Percentiles rank a stretch among this genome's conserved stretches.
These are phyloP conservation scores for Naganishia vishniacii DNA, from an alignment of 768 basidiomycete genomes.

Conservation along the genomic window DNA sequence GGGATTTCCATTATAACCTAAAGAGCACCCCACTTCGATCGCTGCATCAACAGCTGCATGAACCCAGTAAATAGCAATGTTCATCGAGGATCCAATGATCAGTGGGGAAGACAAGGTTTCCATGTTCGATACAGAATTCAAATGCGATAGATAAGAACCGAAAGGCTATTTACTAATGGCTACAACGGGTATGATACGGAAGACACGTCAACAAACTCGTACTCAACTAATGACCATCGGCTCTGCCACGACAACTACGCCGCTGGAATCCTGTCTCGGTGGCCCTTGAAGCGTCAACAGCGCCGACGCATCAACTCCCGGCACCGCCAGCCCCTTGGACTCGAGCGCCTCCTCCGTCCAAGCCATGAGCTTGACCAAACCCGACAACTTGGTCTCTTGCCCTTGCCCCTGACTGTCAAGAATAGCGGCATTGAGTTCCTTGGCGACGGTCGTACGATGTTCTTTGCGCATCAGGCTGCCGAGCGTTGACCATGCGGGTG, in stretches of 20 bases:
- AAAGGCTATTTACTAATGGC: no score
- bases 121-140: no score
- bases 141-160: no score
- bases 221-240: slow-evolving; percentile 2
- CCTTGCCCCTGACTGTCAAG: slow-evolving; percentile 86
- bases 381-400: slow-evolving; percentile 81
- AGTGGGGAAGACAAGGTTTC: no score
- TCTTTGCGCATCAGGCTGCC: slow-evolving; percentile 64
- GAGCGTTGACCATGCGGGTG: slow-evolving; percentile 24
- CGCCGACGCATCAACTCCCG: slow-evolving; percentile 19
- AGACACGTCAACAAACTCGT: no score
- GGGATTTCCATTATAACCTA: no score
- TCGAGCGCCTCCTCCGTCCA: slow-evolving; percentile 80
- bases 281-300: slow-evolving; percentile 19
- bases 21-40: no score
- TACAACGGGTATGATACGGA: slow-evolving; percentile 6
- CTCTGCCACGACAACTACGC: no score
- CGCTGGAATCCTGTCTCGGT: slow-evolving; percentile 12
- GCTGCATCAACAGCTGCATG: no score
- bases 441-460: slow-evolving; percentile 89
- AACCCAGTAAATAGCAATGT: no score
- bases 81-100: no score
- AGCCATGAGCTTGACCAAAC: slow-evolving; percentile 70
- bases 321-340: slow-evolving; percentile 49
- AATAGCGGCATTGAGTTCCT: slow-evolving; percentile 92